Evolutionary conservation across 2,329 filamentous ascomycete species (phyloP), one percentile per base, ranked within the genome.

Genomic region (Chalaropsis thielavioides): DNA sequence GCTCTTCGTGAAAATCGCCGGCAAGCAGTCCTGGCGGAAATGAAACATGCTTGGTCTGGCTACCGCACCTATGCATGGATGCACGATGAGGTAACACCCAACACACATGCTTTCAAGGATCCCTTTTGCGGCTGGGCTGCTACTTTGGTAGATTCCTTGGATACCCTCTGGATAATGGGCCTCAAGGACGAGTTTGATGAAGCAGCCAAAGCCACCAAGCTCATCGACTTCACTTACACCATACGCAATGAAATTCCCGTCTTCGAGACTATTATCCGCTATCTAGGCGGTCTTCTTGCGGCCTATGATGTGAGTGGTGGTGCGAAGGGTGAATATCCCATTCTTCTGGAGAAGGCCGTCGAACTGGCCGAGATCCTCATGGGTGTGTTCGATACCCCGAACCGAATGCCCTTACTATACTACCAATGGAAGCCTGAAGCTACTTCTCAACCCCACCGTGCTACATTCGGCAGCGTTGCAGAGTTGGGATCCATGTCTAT

Each of bases 71-170:
- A 85, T 70, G 92, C 92, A 11, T 94, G 89, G 84, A 83, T 86
- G 68, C 89, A 95, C 70, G 94, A 97, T 72, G 94, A 97, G 76
- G 76, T 97, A 17, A 81, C 77, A 56, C 94, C 94, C 1, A 78
- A 92, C 10, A 82, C 83, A 38, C 85, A 85, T 62, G 77, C 76
- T 15, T 83, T 79, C 68, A 83, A 83, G 19, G 88, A 96, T 72
- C 89, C 90, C 0, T 97, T 97, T 74, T 92, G 90, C 72, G 90
- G 88, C 61, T 96, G 91, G 91, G 89, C 89, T 19, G 91, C 91
- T 17, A 95, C 91, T 0, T 73, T 96, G 67, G 88, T 96, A 4
- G 91, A 96, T 76, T 79, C 83, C 1, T 76, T 92, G 62, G 90
- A 95, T 72, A 92, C 90, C 0, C 78, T 95, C 2, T 95, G 89